Evolutionary conservation across 2,329 filamentous ascomycete species (phyloP).

Genomic region (Mariannaea sp.): DNA sequence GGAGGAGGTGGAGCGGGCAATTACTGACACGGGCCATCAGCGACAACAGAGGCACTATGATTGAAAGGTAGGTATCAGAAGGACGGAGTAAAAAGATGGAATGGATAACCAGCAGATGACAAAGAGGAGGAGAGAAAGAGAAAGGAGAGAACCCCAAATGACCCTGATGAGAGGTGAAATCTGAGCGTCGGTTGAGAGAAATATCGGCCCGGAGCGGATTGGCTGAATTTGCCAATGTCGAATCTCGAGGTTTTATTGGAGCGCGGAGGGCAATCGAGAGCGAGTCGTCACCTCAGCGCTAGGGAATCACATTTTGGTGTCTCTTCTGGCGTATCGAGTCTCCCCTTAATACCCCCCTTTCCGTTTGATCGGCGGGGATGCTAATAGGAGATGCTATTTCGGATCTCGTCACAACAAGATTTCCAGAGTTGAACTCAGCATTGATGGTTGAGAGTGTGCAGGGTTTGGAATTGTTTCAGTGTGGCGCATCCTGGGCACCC

Average conservation of each 20-base stretch:
- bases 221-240: slow-evolving; percentile 16
- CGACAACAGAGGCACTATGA: neutral
- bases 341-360: slow-evolving; percentile 10
- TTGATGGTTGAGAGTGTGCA: neutral
- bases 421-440: neutral
- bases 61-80: neutral
- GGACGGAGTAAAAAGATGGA: neutral
- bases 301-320: slow-evolving; percentile 32
- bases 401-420: neutral
- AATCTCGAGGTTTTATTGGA: slow-evolving; percentile 35
- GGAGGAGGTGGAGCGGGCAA: slow-evolving; percentile 23
- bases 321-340: slow-evolving; percentile 12
- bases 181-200: slow-evolving; percentile 23
- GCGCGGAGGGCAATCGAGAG: slow-evolving; percentile 24
- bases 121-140: neutral
- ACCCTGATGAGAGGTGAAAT: slow-evolving; percentile 30
- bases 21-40: slow-evolving; percentile 7
- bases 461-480: too few relatives aligned
- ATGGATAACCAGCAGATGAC: too few relatives aligned
- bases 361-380: neutral
- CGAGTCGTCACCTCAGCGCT: slow-evolving; percentile 36
- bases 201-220: slow-evolving; percentile 25
- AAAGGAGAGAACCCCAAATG: slow-evolving; percentile 14
- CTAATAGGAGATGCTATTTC: too few relatives aligned
- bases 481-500: neutral